These are phyloP conservation scores for Eragrostis curvula DNA, from an alignment of 176 grass and related monocot genomes.

Conservation along the genomic window DNA sequence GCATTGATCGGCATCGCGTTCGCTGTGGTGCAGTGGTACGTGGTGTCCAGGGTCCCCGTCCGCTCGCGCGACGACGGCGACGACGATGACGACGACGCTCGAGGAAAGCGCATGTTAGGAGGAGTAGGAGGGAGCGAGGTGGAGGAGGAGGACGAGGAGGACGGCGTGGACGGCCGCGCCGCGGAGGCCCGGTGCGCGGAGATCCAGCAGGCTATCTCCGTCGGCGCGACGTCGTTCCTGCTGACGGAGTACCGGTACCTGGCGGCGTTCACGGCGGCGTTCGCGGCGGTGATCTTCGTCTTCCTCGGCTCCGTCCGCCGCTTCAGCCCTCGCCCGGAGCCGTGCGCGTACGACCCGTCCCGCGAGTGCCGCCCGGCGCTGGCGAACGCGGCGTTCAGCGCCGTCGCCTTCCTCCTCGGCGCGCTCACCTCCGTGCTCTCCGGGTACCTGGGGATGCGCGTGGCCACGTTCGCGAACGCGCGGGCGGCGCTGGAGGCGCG, in stretches of 20 bases:
- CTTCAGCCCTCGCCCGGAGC: slow-evolving; percentile 41
- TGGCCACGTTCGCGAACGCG: slow-evolving; percentile 74
- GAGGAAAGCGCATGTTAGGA: not conserved
- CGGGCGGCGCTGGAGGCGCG: slow-evolving; percentile 67
- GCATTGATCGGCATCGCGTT: slow-evolving; percentile 62
- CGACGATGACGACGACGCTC: not conserved
- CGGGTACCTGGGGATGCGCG: slow-evolving; percentile 68
- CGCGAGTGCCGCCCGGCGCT: slow-evolving; percentile 53
- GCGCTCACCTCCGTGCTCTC: slow-evolving; percentile 63
- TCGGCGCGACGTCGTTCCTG: slow-evolving; percentile 71
- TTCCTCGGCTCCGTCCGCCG: slow-evolving; percentile 59
- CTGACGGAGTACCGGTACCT: slow-evolving; percentile 72
- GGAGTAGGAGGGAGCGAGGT: not conserved
- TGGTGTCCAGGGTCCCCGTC: slow-evolving; percentile 54
- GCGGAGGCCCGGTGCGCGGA: slow-evolving; percentile 60
- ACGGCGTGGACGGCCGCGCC: not conserved
- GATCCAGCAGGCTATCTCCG: slow-evolving; percentile 75
- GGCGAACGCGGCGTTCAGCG: slow-evolving; percentile 68
- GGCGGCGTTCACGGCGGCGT: slow-evolving; percentile 49
- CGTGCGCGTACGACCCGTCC: slow-evolving; percentile 41
- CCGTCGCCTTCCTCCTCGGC: slow-evolving; percentile 64
- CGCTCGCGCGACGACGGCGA: not conserved
- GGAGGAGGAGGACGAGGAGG: slow-evolving; percentile 43
- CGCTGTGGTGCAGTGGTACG: slow-evolving; percentile 66
- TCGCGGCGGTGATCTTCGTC: slow-evolving; percentile 62